Evolutionary conservation across 2,329 filamentous ascomycete genomes (phyloP), one percentile per base, ranked within the genome.

Genomic region (Diplocarpon mali): DNA sequence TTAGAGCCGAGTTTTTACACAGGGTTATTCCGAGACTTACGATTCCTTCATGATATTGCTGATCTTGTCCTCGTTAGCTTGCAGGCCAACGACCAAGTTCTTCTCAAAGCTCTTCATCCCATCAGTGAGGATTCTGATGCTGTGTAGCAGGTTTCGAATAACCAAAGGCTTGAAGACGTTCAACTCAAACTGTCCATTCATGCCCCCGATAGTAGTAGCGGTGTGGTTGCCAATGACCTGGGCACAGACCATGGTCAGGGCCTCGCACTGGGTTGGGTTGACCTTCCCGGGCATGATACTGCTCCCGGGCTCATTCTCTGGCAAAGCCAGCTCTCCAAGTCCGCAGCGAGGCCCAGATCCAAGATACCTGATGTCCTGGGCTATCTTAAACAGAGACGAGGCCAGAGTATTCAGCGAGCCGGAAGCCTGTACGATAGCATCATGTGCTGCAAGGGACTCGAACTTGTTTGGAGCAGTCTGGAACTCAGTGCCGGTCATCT

Each of bases 231-330:
- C 92, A 76, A 96, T 95, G 51, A 98, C 90, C 69, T 98, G 92
- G 15, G 86, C 80, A 71, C 90, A 95, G 49, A 96, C 74, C 92
- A 98, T 98, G 58, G 92, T 96, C 65, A 98, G 71, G 50, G 88
- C 85, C 73, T 98, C 92, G 69, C 88, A 95, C 70, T 98, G 92
- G 28, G 92, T 98, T 28, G 92, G 92, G 73, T 98, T 98, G 65
- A 98, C 92, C 74, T 98, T 98, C 62, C 92, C 92, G 36, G 92
- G 92, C 92, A 98, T 98, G 73, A 98, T 96, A 58, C 85, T 93
- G 62, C 84, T 92, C 53, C 90, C 90, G 29, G 92, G 92, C 73
- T 98, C 92, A 70, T 98, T 98, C 72, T 98, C 92, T 20, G 92
- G 92, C 41, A 98, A 79, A 61, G 78, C 77, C 52, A 98, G 78